These are phyloP conservation scores for Penicillium daleae DNA, from an alignment of 495 filamentous ascomycete species.

Conservation along the genomic window DNA sequence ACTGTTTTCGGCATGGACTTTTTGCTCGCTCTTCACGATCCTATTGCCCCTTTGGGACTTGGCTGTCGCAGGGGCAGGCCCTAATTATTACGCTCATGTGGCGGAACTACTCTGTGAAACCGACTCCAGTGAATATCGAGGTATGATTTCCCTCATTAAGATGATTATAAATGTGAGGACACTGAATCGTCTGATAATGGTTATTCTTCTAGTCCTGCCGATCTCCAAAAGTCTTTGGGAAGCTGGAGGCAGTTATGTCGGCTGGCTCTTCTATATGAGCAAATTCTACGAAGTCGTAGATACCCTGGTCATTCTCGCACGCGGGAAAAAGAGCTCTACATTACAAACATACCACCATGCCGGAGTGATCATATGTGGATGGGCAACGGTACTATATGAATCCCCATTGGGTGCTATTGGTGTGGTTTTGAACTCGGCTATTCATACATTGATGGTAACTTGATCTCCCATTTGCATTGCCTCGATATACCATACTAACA, in stretches of 20 bases:
- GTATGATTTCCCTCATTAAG: constrained; percentile 7
- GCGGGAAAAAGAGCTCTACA: constrained; percentile 78
- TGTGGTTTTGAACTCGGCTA: constrained; percentile 75
- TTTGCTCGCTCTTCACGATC: constrained; percentile 9
- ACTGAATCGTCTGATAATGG: neutral
- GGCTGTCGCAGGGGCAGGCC: neutral
- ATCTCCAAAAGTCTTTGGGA: constrained; percentile 6
- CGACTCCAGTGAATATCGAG: constrained; percentile 12
- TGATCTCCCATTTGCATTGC: neutral
- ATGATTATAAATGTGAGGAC: neutral
- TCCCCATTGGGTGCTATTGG: constrained; percentile 61
- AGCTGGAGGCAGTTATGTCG: constrained; percentile 31
- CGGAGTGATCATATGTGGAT: constrained; percentile 76
- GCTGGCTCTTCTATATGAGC: constrained; percentile 89
- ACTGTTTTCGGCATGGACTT: constrained; percentile 21
- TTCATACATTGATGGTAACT: constrained; percentile 81
- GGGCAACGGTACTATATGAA: constrained; percentile 17
- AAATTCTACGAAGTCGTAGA: constrained; percentile 94
- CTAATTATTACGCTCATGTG: constrained; percentile 11
- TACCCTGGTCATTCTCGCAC: constrained; percentile 80
- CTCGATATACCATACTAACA: neutral
- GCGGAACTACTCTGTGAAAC: constrained; percentile 21
- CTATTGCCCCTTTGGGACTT: neutral
- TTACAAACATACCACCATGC: constrained; percentile 90
- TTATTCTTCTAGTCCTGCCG: constrained; percentile 4